Conservation (phyloP, 805 yeast genomes). For the Maudiozyma bulderi region DNA sequence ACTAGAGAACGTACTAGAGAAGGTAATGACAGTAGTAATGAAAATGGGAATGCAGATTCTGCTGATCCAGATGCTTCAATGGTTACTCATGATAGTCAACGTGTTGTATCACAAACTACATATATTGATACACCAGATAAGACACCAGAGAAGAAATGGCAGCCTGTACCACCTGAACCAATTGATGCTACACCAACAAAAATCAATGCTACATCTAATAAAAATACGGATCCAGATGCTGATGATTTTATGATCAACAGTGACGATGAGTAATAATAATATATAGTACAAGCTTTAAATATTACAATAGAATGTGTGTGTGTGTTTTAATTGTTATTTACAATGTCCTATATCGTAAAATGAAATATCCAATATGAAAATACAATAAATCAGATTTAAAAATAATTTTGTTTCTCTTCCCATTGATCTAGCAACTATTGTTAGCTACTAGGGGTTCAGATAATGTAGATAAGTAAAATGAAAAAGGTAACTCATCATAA, state of each 20-base stretch:
- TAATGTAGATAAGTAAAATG: slow-evolving; percentile 30
- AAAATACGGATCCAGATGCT: slow-evolving; percentile 12
- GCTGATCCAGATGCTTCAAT: slow-evolving; percentile 3
- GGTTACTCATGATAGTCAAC: slow-evolving; percentile 8
- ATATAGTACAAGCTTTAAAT: background rate
- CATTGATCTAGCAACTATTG: slow-evolving; percentile 10
- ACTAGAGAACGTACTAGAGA: slow-evolving; percentile 9
- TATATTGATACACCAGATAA: slow-evolving; percentile 27
- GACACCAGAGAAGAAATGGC: slow-evolving; percentile 18
- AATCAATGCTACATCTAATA: slow-evolving; percentile 8
- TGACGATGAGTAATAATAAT: slow-evolving; percentile 23
- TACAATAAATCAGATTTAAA: background rate
- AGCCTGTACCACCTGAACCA: slow-evolving; percentile 22
- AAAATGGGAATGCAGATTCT: background rate
- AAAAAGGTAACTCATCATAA: slow-evolving; percentile 18
- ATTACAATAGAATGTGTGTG: too few relatives aligned
- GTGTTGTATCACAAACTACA: slow-evolving; percentile 24
- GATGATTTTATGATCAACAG: slow-evolving; percentile 26
- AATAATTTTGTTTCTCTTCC: slow-evolving; percentile 6
- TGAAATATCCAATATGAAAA: background rate
- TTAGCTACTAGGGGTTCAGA: slow-evolving; percentile 21
- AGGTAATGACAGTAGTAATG: background rate
- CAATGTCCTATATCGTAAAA: too few relatives aligned
- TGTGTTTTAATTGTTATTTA: too few relatives aligned
- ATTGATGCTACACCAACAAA: slow-evolving; percentile 21